Base-by-base conservation (phyloP, 495 filamentous ascomycete species). In the Poronia punctata region DNA sequence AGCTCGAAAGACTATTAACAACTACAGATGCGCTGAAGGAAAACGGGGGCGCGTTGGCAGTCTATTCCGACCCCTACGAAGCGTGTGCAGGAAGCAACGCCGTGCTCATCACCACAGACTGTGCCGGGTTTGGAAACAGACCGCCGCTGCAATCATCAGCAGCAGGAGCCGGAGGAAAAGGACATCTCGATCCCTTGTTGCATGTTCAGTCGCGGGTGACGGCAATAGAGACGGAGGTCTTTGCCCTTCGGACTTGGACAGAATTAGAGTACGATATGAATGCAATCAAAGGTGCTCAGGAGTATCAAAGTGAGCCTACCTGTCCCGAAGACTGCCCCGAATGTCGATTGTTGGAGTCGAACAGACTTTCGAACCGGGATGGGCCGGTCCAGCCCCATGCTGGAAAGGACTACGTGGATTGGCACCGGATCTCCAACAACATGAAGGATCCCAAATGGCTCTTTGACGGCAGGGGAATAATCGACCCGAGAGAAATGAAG, bases 391-490 rank as follows among this genome's bases (percentile, higher is more conserved):
- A n/a, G n/a, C n/a, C n/a, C n/a, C n/a, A n/a, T n/a, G n/a, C n/a
- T n/a, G n/a, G n/a, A 44, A 32, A 46, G 35, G 28, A 40, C 28
- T 3, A 14, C 16, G 32, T 57, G 2, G 47, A 54, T 38, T 57
- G 48, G 53, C 35, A 22, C 27, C 48, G 32, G 39, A 66, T 67
- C 4, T 64, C 65, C 15, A 47, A 52, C 10, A 59, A 65, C 20
- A 84, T 88, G 81, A 66, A 70, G 31, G 74, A 79, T 39, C 83
- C 83, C 2, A 75, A 72, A 44, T 82, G 76, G 65, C 62, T 86
- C 4, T 86, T 88, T 55, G 83, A 88, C 42, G 83, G 83, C 11
- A 72, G 80, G 20, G 74, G 78, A 19, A 62, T 83, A 17, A 54
- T 86, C 10, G 74, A 86, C 49, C 60, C 64, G 6, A 51, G 46